Percentiles rank a stretch among this genome's conserved stretches.
These are phyloP conservation scores for Fusarium sp. DNA, from an alignment of 2,329 filamentous ascomycete genomes.

Conservation along the genomic window DNA sequence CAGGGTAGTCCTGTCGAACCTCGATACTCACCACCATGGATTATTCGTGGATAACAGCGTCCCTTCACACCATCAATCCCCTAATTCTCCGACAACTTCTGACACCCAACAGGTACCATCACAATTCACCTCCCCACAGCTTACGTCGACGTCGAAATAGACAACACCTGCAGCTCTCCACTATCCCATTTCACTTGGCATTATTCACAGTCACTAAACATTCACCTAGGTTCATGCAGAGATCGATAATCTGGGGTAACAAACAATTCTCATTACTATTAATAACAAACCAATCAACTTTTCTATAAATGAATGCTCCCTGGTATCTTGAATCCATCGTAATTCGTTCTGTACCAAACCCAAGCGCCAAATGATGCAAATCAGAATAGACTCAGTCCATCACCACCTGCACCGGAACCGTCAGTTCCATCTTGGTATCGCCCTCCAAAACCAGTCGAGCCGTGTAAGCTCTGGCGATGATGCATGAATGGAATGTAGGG, in stretches of 20 bases:
- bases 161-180: not conserved
- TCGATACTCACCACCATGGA: not conserved
- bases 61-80: not conserved
- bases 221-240: not conserved
- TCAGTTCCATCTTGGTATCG: constrained; percentile 33
- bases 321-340: constrained; percentile 33
- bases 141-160: not conserved
- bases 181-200: constrained; percentile 3
- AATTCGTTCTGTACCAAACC: not conserved
- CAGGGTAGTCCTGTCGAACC: not conserved
- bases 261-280: constrained; percentile 26
- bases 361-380: not conserved
- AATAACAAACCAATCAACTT: constrained; percentile 17
- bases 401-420: constrained; percentile 29
- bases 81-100: not conserved
- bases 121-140: not conserved
- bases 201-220: not conserved
- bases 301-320: constrained; percentile 19
- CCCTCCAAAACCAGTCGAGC: constrained; percentile 30
- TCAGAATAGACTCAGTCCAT: constrained; percentile 20
- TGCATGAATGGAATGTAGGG: constrained; percentile 30
- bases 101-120: not conserved
- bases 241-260: not conserved
- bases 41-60: not conserved
- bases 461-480: constrained; percentile 27